phyloP scores from a whole-genome alignment of 2,329 filamentous ascomycete genomes.

The Raffaelea arxii region DNA sequence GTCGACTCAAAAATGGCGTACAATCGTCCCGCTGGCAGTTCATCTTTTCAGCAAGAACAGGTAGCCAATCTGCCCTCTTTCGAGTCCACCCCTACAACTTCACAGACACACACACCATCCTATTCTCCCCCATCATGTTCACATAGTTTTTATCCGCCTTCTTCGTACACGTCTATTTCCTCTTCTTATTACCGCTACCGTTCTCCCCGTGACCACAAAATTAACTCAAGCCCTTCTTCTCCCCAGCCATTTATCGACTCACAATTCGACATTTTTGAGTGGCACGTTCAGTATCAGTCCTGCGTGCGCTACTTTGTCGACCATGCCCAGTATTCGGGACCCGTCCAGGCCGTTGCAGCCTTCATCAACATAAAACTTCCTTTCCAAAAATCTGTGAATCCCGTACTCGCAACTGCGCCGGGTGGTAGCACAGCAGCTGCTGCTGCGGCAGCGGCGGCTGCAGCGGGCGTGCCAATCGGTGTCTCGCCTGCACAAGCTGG shows the following conservation, averaged over 20 bases:
- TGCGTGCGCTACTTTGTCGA: conserved; percentile 90
- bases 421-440: conserved; percentile 15
- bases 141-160: background rate
- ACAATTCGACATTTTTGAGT: conserved; percentile 75
- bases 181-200: background rate
- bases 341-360: conserved; percentile 79
- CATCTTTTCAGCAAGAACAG: conserved; percentile 23
- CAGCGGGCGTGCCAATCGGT: conserved; percentile 16
- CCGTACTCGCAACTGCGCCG: conserved; percentile 29
- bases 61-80: conserved; percentile 14
- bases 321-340: conserved; percentile 71
- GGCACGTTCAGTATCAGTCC: conserved; percentile 84
- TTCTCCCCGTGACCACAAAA: conserved; percentile 1
- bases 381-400: conserved; percentile 55
- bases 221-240: conserved; percentile 10
- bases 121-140: conserved; percentile 1
- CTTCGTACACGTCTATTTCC: conserved; percentile 1
- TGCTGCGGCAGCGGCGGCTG: background rate
- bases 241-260: conserved; percentile 37
- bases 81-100: background rate
- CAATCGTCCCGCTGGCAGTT: conserved; percentile 14
- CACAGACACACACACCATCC: background rate
- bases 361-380: conserved; percentile 89
- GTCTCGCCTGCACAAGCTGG: conserved; percentile 18
- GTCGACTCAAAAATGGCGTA: conserved; percentile 18